phyloP scores from a whole-genome alignment of 306 rosid species.

The Cajanus cajan region DNA sequence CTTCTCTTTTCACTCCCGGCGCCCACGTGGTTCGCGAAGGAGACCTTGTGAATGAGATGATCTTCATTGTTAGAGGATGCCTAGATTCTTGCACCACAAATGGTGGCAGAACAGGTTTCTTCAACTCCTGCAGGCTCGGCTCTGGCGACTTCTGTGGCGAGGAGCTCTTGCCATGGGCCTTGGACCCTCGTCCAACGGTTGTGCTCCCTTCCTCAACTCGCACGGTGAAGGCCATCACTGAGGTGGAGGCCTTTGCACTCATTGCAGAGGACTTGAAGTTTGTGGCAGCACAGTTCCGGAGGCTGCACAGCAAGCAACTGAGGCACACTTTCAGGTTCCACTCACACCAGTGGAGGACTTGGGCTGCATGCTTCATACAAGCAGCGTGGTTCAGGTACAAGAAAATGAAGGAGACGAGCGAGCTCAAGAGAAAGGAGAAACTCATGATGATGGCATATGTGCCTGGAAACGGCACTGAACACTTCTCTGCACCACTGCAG shows the following conservation, averaged over 20 bases:
- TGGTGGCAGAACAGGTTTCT: conserved; percentile 60
- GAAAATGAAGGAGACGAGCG: conserved; percentile 39
- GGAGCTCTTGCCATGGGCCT: conserved; percentile 58
- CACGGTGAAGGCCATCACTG: conserved; percentile 47
- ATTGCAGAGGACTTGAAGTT: conserved; percentile 50
- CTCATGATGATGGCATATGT: neutral
- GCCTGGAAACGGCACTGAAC: conserved; percentile 24
- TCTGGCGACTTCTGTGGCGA: conserved; percentile 69
- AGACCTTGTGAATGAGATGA: conserved; percentile 55
- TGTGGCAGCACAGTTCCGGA: conserved; percentile 58
- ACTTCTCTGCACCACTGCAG: conserved; percentile 47
- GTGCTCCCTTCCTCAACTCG: conserved; percentile 55
- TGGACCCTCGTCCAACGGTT: conserved; percentile 47
- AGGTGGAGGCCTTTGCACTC: conserved; percentile 70
- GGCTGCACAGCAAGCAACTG: conserved; percentile 52
- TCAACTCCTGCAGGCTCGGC: conserved; percentile 49
- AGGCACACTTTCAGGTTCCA: conserved; percentile 49
- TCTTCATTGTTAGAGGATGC: conserved; percentile 53
- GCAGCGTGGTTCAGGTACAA: conserved; percentile 64
- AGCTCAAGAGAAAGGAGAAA: conserved; percentile 41
- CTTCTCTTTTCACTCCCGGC: conserved; percentile 45
- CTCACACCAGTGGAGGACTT: conserved; percentile 58
- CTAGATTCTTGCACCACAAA: conserved; percentile 55
- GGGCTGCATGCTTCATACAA: conserved; percentile 69
- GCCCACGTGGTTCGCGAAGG: conserved; percentile 55